A percentile compares a stretch with the other conserved stretches of the same genome.
Conservation (phyloP, 306 rosid genomes). For the Cotoneaster glaucophyllus region DNA sequence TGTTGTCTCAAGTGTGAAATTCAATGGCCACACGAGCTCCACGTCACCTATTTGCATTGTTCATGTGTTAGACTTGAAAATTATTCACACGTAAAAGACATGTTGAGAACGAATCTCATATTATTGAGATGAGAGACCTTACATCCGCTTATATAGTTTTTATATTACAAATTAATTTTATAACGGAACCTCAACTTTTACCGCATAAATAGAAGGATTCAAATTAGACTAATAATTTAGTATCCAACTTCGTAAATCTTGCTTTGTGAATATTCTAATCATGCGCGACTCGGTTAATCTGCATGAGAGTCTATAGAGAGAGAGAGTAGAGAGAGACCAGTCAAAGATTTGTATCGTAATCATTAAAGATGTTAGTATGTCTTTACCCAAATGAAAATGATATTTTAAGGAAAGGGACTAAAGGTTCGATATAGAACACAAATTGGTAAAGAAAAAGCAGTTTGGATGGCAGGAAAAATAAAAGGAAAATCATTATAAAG, state of each 20-base stretch:
- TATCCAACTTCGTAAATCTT: neutral
- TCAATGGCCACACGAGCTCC: too few relatives aligned
- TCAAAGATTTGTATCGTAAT: constrained; percentile 83
- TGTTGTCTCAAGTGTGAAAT: too few relatives aligned
- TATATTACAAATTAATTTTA: too few relatives aligned
- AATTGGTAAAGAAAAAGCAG: constrained; percentile 67
- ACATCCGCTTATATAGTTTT: too few relatives aligned
- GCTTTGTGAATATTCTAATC: neutral
- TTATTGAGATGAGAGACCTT: too few relatives aligned
- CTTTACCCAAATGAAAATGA: constrained; percentile 78
- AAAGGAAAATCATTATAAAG: constrained; percentile 33
- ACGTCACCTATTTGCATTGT: too few relatives aligned
- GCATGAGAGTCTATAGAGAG: neutral
- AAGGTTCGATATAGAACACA: constrained; percentile 35
- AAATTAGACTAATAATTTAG: neutral
- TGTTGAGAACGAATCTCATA: too few relatives aligned
- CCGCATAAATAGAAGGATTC: neutral
- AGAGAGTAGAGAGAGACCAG: constrained; percentile 35
- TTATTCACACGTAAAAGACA: too few relatives aligned
- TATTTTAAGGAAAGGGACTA: constrained; percentile 71
- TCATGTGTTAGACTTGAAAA: too few relatives aligned
- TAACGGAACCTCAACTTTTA: too few relatives aligned
- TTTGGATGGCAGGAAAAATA: constrained; percentile 35
- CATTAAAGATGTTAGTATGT: constrained; percentile 56
- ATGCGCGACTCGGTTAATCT: neutral